Evolutionary conservation across 495 filamentous ascomycete genomes (phyloP).

Genomic region (Penicillium desertorum): DNA sequence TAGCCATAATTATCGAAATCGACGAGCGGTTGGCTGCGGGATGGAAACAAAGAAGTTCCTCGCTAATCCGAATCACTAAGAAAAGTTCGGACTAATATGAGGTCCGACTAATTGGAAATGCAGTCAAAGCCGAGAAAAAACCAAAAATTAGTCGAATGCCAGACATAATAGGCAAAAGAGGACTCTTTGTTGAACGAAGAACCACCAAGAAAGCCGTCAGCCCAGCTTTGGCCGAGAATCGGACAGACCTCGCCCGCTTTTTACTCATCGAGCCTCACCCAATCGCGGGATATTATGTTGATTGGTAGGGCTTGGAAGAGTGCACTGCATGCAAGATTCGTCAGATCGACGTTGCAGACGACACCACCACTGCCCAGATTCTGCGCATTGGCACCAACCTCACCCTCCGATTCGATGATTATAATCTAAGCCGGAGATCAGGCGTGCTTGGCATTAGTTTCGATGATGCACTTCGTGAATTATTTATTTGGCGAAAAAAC

Average conservation of each 20-base stretch:
- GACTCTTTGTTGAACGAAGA: constrained; percentile 8
- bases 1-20: not conserved
- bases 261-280: not conserved
- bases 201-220: constrained; percentile 1
- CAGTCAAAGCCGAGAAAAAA: not conserved
- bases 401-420: constrained; percentile 18
- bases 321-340: constrained; percentile 9
- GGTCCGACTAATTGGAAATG: not conserved
- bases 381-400: not conserved
- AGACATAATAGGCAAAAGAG: not conserved
- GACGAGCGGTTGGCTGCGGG: not conserved
- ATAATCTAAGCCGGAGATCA: constrained; percentile 5
- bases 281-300: not conserved
- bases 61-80: not conserved
- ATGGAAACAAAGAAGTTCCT: not conserved
- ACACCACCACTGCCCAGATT: not conserved
- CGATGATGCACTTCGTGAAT: not conserved
- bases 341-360: constrained; percentile 11
- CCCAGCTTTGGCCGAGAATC: not conserved
- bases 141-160: not conserved
- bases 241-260: not conserved
- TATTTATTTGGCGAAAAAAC: not conserved
- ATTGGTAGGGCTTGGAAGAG: constrained; percentile 2
- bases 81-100: not conserved
- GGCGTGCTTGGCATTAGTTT: constrained; percentile 1